phyloP scores from a whole-genome alignment of 768 basidiomycete genomes.

The Porphyrellus cyaneotinctus region DNA sequence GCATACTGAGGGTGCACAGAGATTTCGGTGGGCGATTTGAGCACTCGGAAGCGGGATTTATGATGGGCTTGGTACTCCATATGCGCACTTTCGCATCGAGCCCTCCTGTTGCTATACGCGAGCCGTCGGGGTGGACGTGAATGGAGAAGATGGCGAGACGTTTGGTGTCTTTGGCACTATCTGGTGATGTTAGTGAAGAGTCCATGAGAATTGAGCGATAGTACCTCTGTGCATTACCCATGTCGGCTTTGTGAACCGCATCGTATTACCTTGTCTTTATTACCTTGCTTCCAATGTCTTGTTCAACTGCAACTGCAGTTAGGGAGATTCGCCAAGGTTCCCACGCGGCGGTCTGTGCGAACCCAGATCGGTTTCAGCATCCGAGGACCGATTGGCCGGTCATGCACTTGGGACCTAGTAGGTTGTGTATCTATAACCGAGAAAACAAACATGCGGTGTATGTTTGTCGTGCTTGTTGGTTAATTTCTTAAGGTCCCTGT shows the following conservation, averaged over 20 bases:
- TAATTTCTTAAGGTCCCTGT: too few relatives aligned
- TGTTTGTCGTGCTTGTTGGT: too few relatives aligned
- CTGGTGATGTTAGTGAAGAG: slow-evolving; percentile 19
- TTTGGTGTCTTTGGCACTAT: slow-evolving; percentile 52
- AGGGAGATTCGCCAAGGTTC: too few relatives aligned
- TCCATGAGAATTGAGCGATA: background rate
- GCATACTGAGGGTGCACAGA: slow-evolving; percentile 87
- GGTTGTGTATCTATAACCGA: too few relatives aligned
- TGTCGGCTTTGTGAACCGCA: slow-evolving; percentile 86
- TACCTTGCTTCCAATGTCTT: too few relatives aligned
- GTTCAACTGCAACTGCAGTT: too few relatives aligned
- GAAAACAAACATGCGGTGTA: too few relatives aligned
- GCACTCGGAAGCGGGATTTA: slow-evolving; percentile 64
- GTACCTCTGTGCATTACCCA: slow-evolving; percentile 81
- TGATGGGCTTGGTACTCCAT: slow-evolving; percentile 94
- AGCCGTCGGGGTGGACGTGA: slow-evolving; percentile 93
- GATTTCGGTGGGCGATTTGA: slow-evolving; percentile 77
- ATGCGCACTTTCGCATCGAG: slow-evolving; percentile 94
- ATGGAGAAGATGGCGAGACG: slow-evolving; percentile 86
- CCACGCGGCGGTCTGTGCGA: too few relatives aligned
- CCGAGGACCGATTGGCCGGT: too few relatives aligned
- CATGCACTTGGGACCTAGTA: too few relatives aligned
- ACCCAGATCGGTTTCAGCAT: too few relatives aligned
- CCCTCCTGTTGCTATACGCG: slow-evolving; percentile 95
- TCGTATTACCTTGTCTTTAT: too few relatives aligned